Conservation (phyloP, 2,329 filamentous ascomycete genomes). For the Diaporthe sp. region DNA sequence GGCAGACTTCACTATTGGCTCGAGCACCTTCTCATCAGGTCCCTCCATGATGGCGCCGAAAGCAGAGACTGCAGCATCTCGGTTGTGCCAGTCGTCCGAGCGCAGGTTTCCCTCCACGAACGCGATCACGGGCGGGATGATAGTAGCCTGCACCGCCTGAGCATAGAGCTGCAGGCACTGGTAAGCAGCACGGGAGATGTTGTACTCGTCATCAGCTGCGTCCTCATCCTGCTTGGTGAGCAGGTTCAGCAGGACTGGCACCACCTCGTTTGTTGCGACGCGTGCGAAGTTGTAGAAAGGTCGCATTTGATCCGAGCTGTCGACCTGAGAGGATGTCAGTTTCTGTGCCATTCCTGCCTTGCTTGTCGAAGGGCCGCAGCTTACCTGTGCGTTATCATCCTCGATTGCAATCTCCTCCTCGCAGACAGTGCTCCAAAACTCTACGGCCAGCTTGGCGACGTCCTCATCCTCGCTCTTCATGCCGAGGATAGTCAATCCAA, state of each 20-base stretch:
- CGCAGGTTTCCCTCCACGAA: constrained; percentile 95
- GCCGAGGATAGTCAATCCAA: constrained; percentile 95
- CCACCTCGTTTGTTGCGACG: constrained; percentile 92
- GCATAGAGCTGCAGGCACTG: constrained; percentile 97
- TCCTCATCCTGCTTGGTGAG: constrained; percentile 99
- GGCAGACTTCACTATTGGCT: constrained; percentile 95
- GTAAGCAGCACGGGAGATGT: constrained; percentile 93
- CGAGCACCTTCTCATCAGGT: constrained; percentile 90
- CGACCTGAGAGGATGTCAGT: constrained; percentile 57
- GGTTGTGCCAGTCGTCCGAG: constrained; percentile 91
- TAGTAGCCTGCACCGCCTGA: constrained; percentile 86
- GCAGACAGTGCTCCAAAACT: constrained; percentile 99
- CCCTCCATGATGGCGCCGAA: constrained; percentile 99
- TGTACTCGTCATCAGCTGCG: constrained; percentile 96
- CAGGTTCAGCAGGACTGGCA: constrained; percentile 88
- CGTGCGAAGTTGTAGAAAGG: constrained; percentile 97
- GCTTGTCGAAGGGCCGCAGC: constrained; percentile 42
- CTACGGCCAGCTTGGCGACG: constrained; percentile 96
- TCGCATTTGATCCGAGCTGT: constrained; percentile 85
- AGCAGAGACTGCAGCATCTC: constrained; percentile 95
- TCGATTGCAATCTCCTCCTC: constrained; percentile 99
- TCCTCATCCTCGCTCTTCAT: constrained; percentile 99
- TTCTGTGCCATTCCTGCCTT: background rate
- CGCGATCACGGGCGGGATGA: constrained; percentile 86
- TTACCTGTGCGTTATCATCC: constrained; percentile 89